These are phyloP conservation scores for Botryotinia narcissicola DNA, from an alignment of 2,329 filamentous ascomycete genomes.

Conservation along the genomic window DNA sequence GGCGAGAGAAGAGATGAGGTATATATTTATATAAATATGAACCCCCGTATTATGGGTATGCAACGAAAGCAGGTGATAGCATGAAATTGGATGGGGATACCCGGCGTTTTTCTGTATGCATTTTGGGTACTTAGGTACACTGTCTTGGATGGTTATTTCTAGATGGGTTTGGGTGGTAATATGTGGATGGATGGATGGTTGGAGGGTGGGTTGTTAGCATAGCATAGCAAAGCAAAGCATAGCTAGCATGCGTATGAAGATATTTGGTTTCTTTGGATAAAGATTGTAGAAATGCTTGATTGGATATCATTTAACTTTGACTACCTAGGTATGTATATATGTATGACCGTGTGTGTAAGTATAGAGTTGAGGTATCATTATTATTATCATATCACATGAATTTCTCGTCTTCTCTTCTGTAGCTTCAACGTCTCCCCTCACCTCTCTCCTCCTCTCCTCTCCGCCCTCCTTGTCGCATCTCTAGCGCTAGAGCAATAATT, in stretches of 20 bases:
- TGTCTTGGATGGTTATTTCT: background rate
- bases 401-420: background rate
- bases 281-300: background rate
- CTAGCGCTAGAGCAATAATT: background rate
- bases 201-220: background rate
- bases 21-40: background rate
- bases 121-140: background rate
- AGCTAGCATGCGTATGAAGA: background rate
- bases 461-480: background rate
- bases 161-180: constrained; percentile 7
- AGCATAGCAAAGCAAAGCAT: background rate
- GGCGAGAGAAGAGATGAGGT: background rate
- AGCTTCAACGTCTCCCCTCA: no score
- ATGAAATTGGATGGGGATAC: constrained; percentile 16
- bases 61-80: background rate
- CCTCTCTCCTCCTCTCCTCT: background rate
- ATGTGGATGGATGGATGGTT: background rate
- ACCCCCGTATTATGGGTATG: background rate
- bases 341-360: background rate
- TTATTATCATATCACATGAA: background rate
- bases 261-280: background rate
- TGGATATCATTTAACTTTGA: background rate
- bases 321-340: background rate
- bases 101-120: constrained; percentile 13
- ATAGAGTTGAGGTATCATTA: background rate